These are phyloP conservation scores for Jackrogersella minutella DNA, from an alignment of 495 filamentous ascomycete species.

Conservation along the genomic window DNA sequence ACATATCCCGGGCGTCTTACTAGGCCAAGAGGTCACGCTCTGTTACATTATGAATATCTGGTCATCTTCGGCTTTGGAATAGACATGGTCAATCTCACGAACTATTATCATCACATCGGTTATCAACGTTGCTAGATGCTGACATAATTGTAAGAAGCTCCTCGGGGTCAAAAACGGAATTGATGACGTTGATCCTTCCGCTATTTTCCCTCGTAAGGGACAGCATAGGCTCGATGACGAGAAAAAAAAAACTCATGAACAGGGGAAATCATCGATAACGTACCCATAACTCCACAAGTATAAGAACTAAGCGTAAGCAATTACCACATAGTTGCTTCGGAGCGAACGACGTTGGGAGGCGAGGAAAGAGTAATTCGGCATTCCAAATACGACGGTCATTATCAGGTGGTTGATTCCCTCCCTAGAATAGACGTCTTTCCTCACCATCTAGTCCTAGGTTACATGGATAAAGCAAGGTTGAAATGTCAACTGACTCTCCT, in stretches of 20 bases:
- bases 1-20: constrained; percentile 4
- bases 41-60: constrained; percentile 19
- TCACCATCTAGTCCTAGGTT: too few species aligned
- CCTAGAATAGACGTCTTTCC: too few species aligned
- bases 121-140: constrained; percentile 4
- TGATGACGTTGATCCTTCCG: constrained; percentile 26
- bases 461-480: too few species aligned
- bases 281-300: neutral
- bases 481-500: too few species aligned
- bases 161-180: constrained; percentile 5
- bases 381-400: too few species aligned
- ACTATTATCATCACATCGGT: constrained; percentile 7
- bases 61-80: constrained; percentile 18
- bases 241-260: neutral
- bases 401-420: too few species aligned
- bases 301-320: neutral
- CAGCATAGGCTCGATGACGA: neutral
- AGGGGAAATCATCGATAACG: neutral
- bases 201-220: neutral
- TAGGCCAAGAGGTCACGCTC: constrained; percentile 15
- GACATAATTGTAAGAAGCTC: constrained; percentile 20
- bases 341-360: neutral
- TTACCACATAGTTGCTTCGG: neutral
- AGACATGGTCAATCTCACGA: constrained; percentile 13
- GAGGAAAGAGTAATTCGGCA: too few species aligned